Conservation (phyloP, 768 basidiomycete species). For the Psilocybe cubensis region DNA sequence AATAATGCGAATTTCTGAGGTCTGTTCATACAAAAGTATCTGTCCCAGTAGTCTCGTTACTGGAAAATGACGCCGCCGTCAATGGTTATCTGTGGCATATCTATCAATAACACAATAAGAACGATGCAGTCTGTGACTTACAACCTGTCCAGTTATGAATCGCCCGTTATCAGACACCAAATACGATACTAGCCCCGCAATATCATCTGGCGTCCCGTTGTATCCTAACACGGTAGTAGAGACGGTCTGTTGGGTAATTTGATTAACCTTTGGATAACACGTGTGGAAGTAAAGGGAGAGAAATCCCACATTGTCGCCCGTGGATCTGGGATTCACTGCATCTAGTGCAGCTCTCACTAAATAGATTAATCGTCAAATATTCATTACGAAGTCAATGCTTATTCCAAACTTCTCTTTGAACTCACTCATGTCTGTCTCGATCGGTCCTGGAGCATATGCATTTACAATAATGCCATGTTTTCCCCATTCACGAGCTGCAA, state of each 20-base stretch:
- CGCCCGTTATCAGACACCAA: constrained; percentile 8
- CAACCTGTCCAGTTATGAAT: constrained; percentile 13
- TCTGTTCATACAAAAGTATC: background rate
- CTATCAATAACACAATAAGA: background rate
- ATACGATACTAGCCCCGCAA: constrained; percentile 19
- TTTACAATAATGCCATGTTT: constrained; percentile 44
- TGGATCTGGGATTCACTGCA: too few species aligned
- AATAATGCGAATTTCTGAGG: too few species aligned
- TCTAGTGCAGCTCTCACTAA: too few species aligned
- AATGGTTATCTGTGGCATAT: background rate
- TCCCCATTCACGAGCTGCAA: constrained; percentile 39
- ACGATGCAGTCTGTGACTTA: background rate
- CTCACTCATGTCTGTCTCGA: constrained; percentile 12
- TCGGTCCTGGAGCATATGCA: constrained; percentile 39
- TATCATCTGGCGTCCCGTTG: constrained; percentile 10
- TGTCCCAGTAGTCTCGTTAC: background rate
- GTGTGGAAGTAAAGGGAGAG: too few species aligned
- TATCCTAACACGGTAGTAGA: background rate
- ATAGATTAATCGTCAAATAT: background rate
- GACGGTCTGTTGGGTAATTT: background rate
- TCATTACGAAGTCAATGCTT: too few species aligned
- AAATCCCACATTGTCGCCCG: too few species aligned
- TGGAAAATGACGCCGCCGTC: background rate
- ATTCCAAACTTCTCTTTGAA: too few species aligned
- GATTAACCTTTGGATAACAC: too few species aligned